phyloP scores from a whole-genome alignment of 495 filamentous ascomycete species.

The Penicillium manginii region DNA sequence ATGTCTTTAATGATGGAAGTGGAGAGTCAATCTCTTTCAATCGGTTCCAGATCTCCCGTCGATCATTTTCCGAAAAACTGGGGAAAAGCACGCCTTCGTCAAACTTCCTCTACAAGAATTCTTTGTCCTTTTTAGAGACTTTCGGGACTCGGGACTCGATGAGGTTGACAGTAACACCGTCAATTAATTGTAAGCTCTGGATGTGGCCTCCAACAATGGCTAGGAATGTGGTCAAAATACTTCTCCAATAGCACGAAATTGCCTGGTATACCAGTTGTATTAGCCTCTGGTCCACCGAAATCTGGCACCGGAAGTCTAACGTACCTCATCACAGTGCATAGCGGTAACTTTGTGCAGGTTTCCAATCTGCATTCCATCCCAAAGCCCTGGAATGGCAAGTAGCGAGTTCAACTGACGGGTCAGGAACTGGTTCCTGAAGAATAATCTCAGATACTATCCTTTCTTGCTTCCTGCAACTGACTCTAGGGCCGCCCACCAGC shows the following conservation, averaged over 20 bases:
- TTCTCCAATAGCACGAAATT: slow-evolving; percentile 7
- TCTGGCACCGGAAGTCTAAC: no score
- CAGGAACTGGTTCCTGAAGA: no score
- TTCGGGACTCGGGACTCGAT: slow-evolving; percentile 9
- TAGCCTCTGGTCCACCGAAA: no score
- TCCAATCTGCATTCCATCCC: no score
- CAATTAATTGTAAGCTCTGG: not conserved
- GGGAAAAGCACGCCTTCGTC: not conserved
- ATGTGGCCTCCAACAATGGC: not conserved
- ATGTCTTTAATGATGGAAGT: slow-evolving; percentile 14
- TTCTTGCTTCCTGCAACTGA: no score
- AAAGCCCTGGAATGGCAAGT: no score
- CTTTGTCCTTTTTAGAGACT: slow-evolving; percentile 6
- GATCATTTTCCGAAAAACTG: no score
- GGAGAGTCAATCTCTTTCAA: slow-evolving; percentile 11
- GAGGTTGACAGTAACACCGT: slow-evolving; percentile 3
- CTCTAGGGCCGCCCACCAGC: no score
- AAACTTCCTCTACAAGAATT: not conserved
- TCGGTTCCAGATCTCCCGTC: not conserved
- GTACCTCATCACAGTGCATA: no score
- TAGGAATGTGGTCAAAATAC: slow-evolving; percentile 4
- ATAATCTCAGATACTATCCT: no score
- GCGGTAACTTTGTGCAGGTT: no score
- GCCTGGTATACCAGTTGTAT: not conserved
- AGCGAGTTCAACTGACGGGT: no score